Base-by-base conservation (phyloP, 441 rosid genomes). In the Gossypium schwendimanii region DNA sequence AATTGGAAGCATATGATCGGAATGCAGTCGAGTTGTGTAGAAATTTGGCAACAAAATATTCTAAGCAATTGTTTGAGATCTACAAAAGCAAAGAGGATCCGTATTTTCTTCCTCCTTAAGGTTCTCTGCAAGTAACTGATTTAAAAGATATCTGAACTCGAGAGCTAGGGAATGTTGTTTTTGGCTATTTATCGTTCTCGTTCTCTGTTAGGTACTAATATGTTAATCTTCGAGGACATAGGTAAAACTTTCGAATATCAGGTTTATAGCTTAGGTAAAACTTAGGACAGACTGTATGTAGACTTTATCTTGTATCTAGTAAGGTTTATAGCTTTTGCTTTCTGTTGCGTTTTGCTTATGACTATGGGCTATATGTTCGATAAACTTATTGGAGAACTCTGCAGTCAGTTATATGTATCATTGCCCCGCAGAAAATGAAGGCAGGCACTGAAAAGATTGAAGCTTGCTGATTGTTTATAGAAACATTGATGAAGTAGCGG, bases 11-110 rank as follows among this genome's bases (percentile, higher is more conserved):
- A 10, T 65, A 63, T 66, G 84, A 84, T 61, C 68, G 69, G 4
- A 73, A 75, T 11, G 88, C 73, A 1, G 77, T 85, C 58, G 89
- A 83, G 72, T 58, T 70, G 54, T 89, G 94, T 83, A 81, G 86
- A 71, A 72, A 66, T 0, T 71, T 89, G 57, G 94, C 92, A 15
- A 64, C 64, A 17, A 86, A 33, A 67, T 91, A 93, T 79, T 88
- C 95, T 1, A 91, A 83, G 78, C 97, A 93, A 62, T 74, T 92
- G 79, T 92, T 89, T 26, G 70, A 79, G 75, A 91, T 93, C 68
- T 93, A 82, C 74, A 77, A 80, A 73, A 86, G 82, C 76, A 79
- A 83, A 71, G 90, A 91, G 79, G 91, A 84, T 79, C 91, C 86
- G 17, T 82, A 78, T 55, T 89, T 88, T 55, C 75, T 58, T 69